Percentiles rank a stretch among this genome's conserved stretches.
Evolutionary conservation across 2,329 filamentous ascomycete species (phyloP).

Genomic region (Berkeleyomyces rouxiae): DNA sequence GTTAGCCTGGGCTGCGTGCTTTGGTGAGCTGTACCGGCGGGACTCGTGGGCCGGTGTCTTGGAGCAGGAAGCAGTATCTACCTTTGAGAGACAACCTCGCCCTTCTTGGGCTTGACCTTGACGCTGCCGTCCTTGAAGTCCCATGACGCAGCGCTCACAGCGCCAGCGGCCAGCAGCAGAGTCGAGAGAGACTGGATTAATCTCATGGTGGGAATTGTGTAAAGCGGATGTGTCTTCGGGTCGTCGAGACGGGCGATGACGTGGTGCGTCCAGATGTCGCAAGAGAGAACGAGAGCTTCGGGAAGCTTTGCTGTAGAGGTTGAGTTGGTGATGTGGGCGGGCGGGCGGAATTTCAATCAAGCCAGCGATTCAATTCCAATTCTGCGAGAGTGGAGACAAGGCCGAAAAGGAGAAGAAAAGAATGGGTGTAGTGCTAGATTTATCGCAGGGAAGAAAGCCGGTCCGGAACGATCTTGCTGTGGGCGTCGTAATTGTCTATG

Average conservation of each 20-base stretch:
- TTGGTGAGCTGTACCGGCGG: not conserved
- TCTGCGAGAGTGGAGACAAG: not conserved
- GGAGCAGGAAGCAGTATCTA: slow-evolving; percentile 23
- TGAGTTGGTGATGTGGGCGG: not conserved
- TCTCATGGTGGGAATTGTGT: slow-evolving; percentile 5
- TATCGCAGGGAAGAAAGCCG: not conserved
- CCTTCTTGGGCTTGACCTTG: slow-evolving; percentile 49
- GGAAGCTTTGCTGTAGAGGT: not conserved
- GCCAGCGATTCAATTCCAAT: slow-evolving; percentile 5
- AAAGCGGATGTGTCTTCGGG: not conserved
- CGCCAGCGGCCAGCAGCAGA: slow-evolving; percentile 32
- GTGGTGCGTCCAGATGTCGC: not conserved
- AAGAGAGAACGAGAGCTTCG: slow-evolving; percentile 1
- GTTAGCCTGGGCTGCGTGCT: not conserved
- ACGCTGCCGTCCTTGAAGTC: slow-evolving; percentile 57
- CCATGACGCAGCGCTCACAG: slow-evolving; percentile 45
- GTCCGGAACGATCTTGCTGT: not conserved
- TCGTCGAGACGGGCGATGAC: slow-evolving; percentile 12
- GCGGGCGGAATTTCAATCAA: not conserved
- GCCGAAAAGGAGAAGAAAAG: not conserved
- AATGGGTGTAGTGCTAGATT: not conserved
- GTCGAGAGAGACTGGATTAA: slow-evolving; percentile 20
- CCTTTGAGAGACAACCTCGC: slow-evolving; percentile 48
- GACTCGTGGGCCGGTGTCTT: too few species aligned
- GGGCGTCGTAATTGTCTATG: not conserved